phyloP scores from a whole-genome alignment of 2,329 filamentous ascomycete species.

The Botryotinia convoluta region DNA sequence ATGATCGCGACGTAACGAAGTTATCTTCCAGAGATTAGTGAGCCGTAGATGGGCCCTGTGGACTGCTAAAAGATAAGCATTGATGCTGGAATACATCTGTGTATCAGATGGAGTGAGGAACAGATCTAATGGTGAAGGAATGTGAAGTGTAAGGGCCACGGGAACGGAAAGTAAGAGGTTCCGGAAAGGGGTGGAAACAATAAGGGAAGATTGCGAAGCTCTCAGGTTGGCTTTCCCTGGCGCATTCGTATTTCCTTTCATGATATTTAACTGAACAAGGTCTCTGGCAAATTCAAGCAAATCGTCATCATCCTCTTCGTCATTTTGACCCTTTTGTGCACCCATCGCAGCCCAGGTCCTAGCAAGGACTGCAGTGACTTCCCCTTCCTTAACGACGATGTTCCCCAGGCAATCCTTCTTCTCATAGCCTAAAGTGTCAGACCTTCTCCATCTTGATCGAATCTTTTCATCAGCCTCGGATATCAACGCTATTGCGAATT shows the following conservation, averaged over 20 bases:
- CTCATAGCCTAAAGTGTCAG: constrained; percentile 57
- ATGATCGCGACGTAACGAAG: constrained; percentile 71
- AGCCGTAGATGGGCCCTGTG: constrained; percentile 82
- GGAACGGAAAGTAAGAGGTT: constrained; percentile 80
- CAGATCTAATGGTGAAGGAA: constrained; percentile 79
- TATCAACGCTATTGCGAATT: constrained; percentile 86
- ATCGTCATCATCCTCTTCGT: constrained; percentile 72
- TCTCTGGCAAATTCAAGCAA: constrained; percentile 79
- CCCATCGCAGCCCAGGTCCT: constrained; percentile 78
- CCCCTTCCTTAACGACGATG: constrained; percentile 78
- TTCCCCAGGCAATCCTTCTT: constrained; percentile 58
- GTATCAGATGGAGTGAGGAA: constrained; percentile 78
- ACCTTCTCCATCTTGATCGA: constrained; percentile 66
- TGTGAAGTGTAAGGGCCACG: constrained; percentile 66
- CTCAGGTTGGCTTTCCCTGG: constrained; percentile 37
- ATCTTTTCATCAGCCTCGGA: constrained; percentile 80
- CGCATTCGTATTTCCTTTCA: constrained; percentile 46
- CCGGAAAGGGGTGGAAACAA: constrained; percentile 59
- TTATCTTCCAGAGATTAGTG: constrained; percentile 83
- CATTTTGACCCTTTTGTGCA: constrained; percentile 65
- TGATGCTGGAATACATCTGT: constrained; percentile 77
- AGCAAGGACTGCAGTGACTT: constrained; percentile 73
- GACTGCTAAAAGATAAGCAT: constrained; percentile 82
- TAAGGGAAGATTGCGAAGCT: constrained; percentile 26
- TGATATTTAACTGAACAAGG: constrained; percentile 65